Percentiles rank a stretch among this genome's conserved stretches.
Evolutionary conservation across 1,284 basidiomycete genomes (phyloP).

Genomic region (Leccinum pachyderme): DNA sequence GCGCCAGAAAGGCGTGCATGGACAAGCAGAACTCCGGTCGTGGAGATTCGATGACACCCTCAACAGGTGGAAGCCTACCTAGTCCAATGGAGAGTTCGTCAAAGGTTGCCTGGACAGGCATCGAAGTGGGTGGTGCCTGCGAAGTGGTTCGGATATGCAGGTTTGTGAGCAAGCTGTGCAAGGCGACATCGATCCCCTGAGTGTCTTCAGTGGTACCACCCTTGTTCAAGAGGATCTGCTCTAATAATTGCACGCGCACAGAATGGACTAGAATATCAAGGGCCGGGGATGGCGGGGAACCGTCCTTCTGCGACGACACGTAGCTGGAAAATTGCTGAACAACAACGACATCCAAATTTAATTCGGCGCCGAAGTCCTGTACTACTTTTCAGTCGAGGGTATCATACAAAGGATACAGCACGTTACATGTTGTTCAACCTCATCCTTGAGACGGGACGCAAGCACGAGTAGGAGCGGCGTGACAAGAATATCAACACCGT

Average conservation of each 20-base stretch:
- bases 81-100: conserved; percentile 22
- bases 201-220: conserved; percentile 1
- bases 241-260: conserved; percentile 23
- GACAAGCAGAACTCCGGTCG: conserved; percentile 24
- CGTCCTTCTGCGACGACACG: conserved; percentile 11
- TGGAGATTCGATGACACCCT: conserved; percentile 5
- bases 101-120: conserved; percentile 8
- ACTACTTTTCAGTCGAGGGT: conserved; percentile 12
- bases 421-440: conserved; percentile 42
- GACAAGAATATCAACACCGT: conserved; percentile 37
- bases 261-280: conserved; percentile 29
- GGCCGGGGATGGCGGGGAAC: conserved; percentile 1
- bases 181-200: conserved; percentile 18
- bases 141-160: conserved; percentile 16
- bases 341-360: conserved; percentile 48
- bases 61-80: conserved; percentile 5
- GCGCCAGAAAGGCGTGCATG: conserved; percentile 23
- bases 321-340: conserved; percentile 37
- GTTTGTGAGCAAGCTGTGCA: conserved; percentile 19
- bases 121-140: not conserved
- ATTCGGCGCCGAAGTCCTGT: conserved; percentile 44
- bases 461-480: conserved; percentile 48
- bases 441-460: conserved; percentile 40
- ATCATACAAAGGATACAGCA: not conserved
- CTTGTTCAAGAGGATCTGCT: conserved; percentile 22